A percentile compares a stretch with the other conserved stretches of the same genome.
Evolutionary conservation across 768 basidiomycete genomes (phyloP).

Genomic region (button mushroom (Agaricus bisporus)): DNA sequence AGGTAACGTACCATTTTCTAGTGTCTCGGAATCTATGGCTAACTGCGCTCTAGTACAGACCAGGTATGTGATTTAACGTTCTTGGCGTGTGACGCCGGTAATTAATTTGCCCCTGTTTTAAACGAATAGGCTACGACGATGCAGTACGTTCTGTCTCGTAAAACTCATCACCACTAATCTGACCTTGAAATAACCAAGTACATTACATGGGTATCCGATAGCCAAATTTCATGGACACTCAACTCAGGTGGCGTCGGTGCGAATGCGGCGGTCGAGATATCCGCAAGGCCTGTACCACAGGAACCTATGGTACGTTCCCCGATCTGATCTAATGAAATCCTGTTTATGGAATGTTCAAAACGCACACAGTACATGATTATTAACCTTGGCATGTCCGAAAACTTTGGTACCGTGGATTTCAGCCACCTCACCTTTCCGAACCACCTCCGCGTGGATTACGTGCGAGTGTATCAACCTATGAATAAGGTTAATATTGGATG

Average conservation of each 20-base stretch:
- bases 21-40: conserved; percentile 11
- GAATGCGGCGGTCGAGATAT: conserved; percentile 52
- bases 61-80: conserved; percentile 18
- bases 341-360: conserved; percentile 14
- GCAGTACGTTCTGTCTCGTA: conserved; percentile 33
- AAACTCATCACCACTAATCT: background rate
- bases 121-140: conserved; percentile 47
- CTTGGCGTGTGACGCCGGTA: background rate
- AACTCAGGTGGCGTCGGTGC: conserved; percentile 58
- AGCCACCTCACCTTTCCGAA: conserved; percentile 58
- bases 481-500: conserved; percentile 61
- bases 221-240: conserved; percentile 65
- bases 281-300: conserved; percentile 57
- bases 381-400: conserved; percentile 76
- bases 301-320: conserved; percentile 69
- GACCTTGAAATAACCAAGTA: conserved; percentile 36
- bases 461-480: conserved; percentile 63
- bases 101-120: background rate
- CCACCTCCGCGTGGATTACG: conserved; percentile 34
- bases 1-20: conserved; percentile 27
- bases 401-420: conserved; percentile 70
- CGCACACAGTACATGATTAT: conserved; percentile 63
- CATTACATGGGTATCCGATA: conserved; percentile 74
- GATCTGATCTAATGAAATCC: background rate
- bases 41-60: conserved; percentile 27